Percentiles rank a stretch among this genome's conserved stretches.
These are phyloP conservation scores for Verticillium klebahnii DNA, from an alignment of 2,329 filamentous ascomycete genomes.

Conservation along the genomic window DNA sequence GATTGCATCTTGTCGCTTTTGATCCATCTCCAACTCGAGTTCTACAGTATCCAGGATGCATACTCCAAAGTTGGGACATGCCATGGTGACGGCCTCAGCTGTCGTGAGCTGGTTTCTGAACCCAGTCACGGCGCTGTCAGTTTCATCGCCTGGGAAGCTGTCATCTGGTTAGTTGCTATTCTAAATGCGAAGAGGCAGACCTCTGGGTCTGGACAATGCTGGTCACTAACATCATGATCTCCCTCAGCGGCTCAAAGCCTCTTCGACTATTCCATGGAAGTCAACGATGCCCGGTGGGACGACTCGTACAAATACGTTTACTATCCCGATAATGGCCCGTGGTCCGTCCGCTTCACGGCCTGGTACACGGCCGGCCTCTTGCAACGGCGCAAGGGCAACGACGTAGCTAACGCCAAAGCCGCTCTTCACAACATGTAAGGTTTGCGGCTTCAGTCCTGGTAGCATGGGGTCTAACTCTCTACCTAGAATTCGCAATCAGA, in stretches of 20 bases:
- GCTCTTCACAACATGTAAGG: constrained; percentile 28
- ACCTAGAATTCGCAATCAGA: constrained; percentile 24
- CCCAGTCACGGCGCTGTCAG: background rate
- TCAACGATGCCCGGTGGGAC: constrained; percentile 34
- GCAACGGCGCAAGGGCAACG: constrained; percentile 26
- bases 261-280: constrained; percentile 34
- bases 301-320: constrained; percentile 34
- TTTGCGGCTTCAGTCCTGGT: background rate
- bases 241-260: constrained; percentile 26
- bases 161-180: background rate
- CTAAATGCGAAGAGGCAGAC: background rate
- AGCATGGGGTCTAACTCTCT: background rate
- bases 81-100: background rate
- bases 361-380: constrained; percentile 35
- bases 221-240: background rate
- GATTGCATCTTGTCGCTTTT: too few species aligned
- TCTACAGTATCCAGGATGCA: background rate
- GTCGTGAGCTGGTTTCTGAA: background rate
- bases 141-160: background rate
- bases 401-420: constrained; percentile 27
- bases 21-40: too few species aligned
- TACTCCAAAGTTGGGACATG: background rate
- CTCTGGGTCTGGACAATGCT: background rate
- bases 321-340: constrained; percentile 36
- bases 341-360: constrained; percentile 36